Percentiles rank a stretch among this genome's conserved stretches.
Conservation (phyloP, 345 rosid genomes). For the Leavenworthia alabamica region DNA sequence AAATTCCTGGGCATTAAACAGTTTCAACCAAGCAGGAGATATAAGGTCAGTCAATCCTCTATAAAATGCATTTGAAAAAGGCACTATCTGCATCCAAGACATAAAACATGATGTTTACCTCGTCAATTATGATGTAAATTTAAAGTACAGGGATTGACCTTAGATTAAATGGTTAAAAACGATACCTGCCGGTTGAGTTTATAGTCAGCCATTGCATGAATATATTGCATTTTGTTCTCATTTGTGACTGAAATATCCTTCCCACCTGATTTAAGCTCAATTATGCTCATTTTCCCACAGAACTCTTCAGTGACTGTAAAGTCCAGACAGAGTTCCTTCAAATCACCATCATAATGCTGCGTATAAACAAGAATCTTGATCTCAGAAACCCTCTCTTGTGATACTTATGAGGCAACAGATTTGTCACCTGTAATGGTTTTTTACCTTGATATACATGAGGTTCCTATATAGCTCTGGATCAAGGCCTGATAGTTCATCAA, state of each 20-base stretch:
- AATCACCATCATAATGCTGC: slow-evolving; percentile 88
- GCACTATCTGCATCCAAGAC: slow-evolving; percentile 61
- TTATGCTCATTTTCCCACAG: slow-evolving; percentile 58
- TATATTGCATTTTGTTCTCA: slow-evolving; percentile 95
- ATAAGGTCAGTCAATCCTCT: slow-evolving; percentile 86
- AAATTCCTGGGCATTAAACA: slow-evolving; percentile 89
- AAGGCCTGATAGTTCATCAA: slow-evolving; percentile 90
- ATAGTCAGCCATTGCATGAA: slow-evolving; percentile 96
- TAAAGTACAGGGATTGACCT: background rate
- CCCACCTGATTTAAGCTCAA: slow-evolving; percentile 89
- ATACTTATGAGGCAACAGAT: background rate
- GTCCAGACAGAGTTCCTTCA: slow-evolving; percentile 81
- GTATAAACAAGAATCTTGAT: slow-evolving; percentile 2
- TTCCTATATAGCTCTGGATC: slow-evolving; percentile 92
- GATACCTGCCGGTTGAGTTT: slow-evolving; percentile 91
- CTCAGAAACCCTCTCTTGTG: slow-evolving; percentile 12
- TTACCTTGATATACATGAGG: slow-evolving; percentile 96
- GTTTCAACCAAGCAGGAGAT: slow-evolving; percentile 85
- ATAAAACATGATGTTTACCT: slow-evolving; percentile 14
- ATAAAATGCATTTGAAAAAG: slow-evolving; percentile 92
- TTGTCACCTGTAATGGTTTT: slow-evolving; percentile 21
- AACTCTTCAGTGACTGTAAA: slow-evolving; percentile 86
- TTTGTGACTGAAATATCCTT: slow-evolving; percentile 67
- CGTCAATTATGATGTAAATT: background rate
- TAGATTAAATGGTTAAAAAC: slow-evolving; percentile 7